These are phyloP conservation scores for Solanum pennellii DNA, from an alignment of 257 asterid species.

Conservation along the genomic window DNA sequence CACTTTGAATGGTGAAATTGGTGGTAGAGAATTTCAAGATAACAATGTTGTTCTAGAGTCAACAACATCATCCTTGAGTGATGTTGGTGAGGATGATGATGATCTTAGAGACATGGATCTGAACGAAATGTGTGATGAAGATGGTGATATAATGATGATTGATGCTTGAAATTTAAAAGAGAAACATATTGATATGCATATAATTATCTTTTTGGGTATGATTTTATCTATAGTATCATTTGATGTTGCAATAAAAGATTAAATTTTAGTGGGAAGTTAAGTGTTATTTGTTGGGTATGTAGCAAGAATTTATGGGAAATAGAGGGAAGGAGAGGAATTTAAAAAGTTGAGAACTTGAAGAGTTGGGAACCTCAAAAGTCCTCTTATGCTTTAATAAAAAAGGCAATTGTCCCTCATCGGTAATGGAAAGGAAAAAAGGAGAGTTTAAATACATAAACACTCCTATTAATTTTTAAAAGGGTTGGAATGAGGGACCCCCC, in stretches of 20 bases:
- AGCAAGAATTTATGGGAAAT: too few relatives aligned
- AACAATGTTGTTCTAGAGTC: background rate
- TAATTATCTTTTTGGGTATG: background rate
- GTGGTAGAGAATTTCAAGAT: background rate
- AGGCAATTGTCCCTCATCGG: too few relatives aligned
- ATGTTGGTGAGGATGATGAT: background rate
- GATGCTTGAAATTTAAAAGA: conserved; percentile 14
- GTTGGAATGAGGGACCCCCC: too few relatives aligned
- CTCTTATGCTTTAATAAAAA: too few relatives aligned
- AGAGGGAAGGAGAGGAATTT: too few relatives aligned
- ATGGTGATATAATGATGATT: conserved; percentile 44
- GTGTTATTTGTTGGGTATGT: background rate
- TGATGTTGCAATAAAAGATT: background rate
- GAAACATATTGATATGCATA: background rate
- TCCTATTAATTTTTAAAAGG: too few relatives aligned
- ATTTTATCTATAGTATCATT: background rate
- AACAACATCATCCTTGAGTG: background rate
- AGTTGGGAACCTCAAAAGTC: too few relatives aligned
- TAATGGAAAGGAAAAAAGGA: too few relatives aligned
- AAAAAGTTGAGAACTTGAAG: too few relatives aligned
- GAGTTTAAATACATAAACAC: too few relatives aligned
- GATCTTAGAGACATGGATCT: background rate
- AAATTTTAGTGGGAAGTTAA: background rate
- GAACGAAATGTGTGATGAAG: conserved; percentile 35
- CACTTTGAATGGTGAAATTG: background rate